Evolutionary conservation across 768 basidiomycete species (phyloP).

Genomic region (Mycena crocata): DNA sequence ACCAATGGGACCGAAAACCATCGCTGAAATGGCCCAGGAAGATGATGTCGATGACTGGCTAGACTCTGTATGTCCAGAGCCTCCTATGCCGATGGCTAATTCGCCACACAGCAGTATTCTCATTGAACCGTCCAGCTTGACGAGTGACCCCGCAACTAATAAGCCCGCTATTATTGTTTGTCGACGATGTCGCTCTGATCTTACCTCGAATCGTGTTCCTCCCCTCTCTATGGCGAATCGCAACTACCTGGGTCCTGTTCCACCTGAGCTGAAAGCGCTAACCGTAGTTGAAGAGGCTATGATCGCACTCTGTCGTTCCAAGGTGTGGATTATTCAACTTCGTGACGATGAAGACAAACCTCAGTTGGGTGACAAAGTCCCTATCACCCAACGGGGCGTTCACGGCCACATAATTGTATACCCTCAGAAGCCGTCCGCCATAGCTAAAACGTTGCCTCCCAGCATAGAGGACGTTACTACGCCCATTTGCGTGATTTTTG

Average conservation of each 20-base stretch:
- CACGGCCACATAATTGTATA: constrained; percentile 39
- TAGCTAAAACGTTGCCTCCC: constrained; percentile 32
- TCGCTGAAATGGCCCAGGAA: too few species aligned
- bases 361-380: too few species aligned
- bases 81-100: too few species aligned
- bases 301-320: constrained; percentile 25
- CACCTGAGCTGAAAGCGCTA: constrained; percentile 11
- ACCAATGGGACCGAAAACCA: too few species aligned
- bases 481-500: constrained; percentile 39
- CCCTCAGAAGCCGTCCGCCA: constrained; percentile 34
- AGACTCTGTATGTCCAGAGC: too few species aligned
- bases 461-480: constrained; percentile 34
- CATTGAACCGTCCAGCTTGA: too few species aligned
- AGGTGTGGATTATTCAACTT: constrained; percentile 12
- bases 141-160: too few species aligned
- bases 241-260: constrained; percentile 15
- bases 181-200: too few species aligned
- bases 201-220: too few species aligned
- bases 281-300: constrained; percentile 22
- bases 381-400: constrained; percentile 32
- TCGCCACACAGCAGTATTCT: too few species aligned
- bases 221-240: constrained; percentile 8
- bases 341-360: background rate
- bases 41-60: too few species aligned
- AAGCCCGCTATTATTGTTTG: too few species aligned